Base-by-base conservation (phyloP, 2,329 filamentous ascomycete species). In the Fonsecaea pedrosoi region DNA sequence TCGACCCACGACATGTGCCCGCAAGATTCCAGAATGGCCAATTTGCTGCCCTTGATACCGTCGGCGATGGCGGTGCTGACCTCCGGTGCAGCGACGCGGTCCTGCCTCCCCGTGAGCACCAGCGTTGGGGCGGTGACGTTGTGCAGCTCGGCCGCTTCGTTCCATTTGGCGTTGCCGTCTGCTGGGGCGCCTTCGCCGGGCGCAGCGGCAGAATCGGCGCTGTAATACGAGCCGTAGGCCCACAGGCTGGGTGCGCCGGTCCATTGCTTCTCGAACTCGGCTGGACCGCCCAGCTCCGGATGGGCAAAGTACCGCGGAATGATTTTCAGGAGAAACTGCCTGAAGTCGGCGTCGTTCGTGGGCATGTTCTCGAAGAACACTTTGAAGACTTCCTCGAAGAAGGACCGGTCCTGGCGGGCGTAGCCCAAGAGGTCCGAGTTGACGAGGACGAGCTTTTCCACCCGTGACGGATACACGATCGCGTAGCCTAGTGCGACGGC, bases 1-100 rank as follows among this genome's bases (percentile, higher is more conserved):
- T 74, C 74, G 38, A 75, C 71, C 74, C 74, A 75, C 15, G 74
- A 71, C 42, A 75, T 74, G 68, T 76, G 74, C 2, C 75, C 75
- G 61, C 73, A 76, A 1, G 66, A 53, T 38, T 72, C 67, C 38
- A 71, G 69, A 18, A 71, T 48, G 8, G 69, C 55, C 50, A 71
- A 40, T 30, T 62, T 48, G 2, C 68, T 65, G 32, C 60, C 59
- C 21, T 40, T 10, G 40, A 75, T 67, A 9, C 69, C 71, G 8
- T 62, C n/a, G 42, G 50, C 67, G 13, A 72, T 73, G 30, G 65
- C 53, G 15, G 66, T 60, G 9, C 69, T 68, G 64, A 72, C 72
- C n/a, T 64, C 64, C 50, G 63, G 21, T 1, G 70, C 71, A 45
- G 71, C 72, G n/a, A 70, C 67, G 40, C 70, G 63, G 67, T 76